phyloP scores from a whole-genome alignment of 768 basidiomycete species.

The Mrakia blollopis region DNA sequence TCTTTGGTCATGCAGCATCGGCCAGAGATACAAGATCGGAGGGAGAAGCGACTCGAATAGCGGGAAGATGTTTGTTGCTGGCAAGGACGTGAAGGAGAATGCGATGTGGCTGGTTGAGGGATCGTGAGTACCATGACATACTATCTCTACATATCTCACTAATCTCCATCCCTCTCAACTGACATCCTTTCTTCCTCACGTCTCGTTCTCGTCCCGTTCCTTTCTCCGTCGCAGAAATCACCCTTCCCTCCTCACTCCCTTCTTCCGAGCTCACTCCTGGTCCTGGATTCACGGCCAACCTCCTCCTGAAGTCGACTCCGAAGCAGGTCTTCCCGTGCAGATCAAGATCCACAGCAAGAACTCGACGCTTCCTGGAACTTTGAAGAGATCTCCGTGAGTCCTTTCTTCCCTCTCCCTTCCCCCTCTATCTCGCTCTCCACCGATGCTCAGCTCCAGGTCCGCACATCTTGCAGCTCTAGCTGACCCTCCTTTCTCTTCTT shows the following conservation, averaged over 20 bases:
- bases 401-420: not conserved
- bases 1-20: slow-evolving; percentile 79
- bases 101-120: slow-evolving; percentile 71
- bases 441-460: not conserved
- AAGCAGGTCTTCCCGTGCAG: not conserved
- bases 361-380: not conserved
- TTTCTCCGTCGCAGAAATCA: not conserved
- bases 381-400: not conserved
- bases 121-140: slow-evolving; percentile 50
- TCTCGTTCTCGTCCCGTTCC: not conserved
- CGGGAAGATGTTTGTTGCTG: slow-evolving; percentile 63
- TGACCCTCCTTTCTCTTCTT: not conserved
- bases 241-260: not conserved
- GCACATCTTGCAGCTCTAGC: not conserved
- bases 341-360: slow-evolving; percentile 5
- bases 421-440: not conserved
- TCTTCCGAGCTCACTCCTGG: slow-evolving; percentile 17
- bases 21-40: slow-evolving; percentile 65
- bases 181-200: not conserved
- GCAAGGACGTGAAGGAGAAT: slow-evolving; percentile 62
- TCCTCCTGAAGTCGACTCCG: not conserved
- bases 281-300: not conserved
- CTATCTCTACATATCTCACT: no score
- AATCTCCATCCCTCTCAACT: not conserved
- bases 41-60: slow-evolving; percentile 50